These are phyloP conservation scores for Pseudogymnoascus destructans DNA, from an alignment of 2,329 filamentous ascomycete genomes.

Conservation along the genomic window DNA sequence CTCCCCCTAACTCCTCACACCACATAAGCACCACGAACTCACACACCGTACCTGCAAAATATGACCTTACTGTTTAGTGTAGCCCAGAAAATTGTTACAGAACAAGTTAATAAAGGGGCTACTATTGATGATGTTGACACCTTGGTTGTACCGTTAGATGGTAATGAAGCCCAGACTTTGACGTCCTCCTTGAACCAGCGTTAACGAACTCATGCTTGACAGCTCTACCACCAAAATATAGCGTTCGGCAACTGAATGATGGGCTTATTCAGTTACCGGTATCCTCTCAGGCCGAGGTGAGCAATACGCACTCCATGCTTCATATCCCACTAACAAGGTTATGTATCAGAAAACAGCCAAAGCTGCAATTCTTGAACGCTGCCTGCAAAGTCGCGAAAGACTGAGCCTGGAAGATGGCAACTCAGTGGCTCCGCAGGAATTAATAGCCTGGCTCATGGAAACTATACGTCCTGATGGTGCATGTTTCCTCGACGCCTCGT, in stretches of 20 bases:
- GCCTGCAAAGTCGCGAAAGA: background rate
- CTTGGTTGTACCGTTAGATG: background rate
- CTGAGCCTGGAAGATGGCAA: background rate
- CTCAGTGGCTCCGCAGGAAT: background rate
- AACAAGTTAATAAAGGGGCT: background rate
- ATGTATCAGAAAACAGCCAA: background rate
- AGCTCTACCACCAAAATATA: conserved; percentile 1
- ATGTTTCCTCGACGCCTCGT: background rate
- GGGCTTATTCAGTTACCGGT: background rate
- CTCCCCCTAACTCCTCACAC: background rate
- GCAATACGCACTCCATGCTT: background rate
- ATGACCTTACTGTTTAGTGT: background rate
- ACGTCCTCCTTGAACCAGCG: background rate
- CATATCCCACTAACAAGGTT: background rate
- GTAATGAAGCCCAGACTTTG: background rate
- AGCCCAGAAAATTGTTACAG: background rate
- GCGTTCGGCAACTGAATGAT: background rate
- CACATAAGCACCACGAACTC: background rate
- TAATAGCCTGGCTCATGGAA: background rate
- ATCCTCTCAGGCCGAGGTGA: background rate
- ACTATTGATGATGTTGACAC: background rate
- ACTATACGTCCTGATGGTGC: background rate
- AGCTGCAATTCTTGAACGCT: background rate
- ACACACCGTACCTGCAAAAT: background rate
- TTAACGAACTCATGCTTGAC: background rate